A percentile compares a stretch with the other conserved stretches of the same genome.
phyloP scores from a whole-genome alignment of 73 alveolate species.

The Paramecium caudatum region DNA sequence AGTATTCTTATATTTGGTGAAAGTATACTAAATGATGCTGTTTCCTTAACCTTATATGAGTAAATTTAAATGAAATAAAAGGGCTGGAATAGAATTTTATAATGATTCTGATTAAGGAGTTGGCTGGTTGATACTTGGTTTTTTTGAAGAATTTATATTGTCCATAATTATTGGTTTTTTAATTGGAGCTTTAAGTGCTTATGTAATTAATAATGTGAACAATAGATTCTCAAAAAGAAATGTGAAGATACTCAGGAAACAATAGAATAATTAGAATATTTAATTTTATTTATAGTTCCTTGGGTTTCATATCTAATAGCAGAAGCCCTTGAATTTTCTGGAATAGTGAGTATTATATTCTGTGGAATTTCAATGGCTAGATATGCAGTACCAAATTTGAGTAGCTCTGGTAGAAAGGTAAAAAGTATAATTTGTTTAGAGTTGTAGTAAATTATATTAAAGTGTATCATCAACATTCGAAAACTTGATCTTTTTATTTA shows the following conservation, averaged over 20 bases:
- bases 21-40: slow-evolving; percentile 90
- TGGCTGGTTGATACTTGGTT: slow-evolving; percentile 41
- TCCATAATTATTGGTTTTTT: slow-evolving; percentile 70
- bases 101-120: slow-evolving; percentile 35
- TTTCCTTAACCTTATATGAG: slow-evolving; percentile 73
- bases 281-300: slow-evolving; percentile 87
- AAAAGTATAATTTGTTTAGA: neutral
- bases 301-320: slow-evolving; percentile 89
- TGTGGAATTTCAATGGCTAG: slow-evolving; percentile 89
- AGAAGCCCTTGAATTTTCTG: slow-evolving; percentile 87
- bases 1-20: slow-evolving; percentile 88
- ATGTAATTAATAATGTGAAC: neutral
- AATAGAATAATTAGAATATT: slow-evolving; percentile 73
- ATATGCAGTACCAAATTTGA: slow-evolving; percentile 88
- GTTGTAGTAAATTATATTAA: slow-evolving; percentile 76
- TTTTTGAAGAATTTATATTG: slow-evolving; percentile 45
- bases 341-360: slow-evolving; percentile 87
- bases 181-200: slow-evolving; percentile 68
- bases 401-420: slow-evolving; percentile 69
- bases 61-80: neutral
- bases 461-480: slow-evolving; percentile 84
- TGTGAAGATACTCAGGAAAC: slow-evolving; percentile 24
- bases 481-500: slow-evolving; percentile 84
- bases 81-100: slow-evolving; percentile 33
- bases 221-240: slow-evolving; percentile 66